Evolutionary conservation across 768 basidiomycete genomes (phyloP).

Genomic region (Serpula lacrymans): DNA sequence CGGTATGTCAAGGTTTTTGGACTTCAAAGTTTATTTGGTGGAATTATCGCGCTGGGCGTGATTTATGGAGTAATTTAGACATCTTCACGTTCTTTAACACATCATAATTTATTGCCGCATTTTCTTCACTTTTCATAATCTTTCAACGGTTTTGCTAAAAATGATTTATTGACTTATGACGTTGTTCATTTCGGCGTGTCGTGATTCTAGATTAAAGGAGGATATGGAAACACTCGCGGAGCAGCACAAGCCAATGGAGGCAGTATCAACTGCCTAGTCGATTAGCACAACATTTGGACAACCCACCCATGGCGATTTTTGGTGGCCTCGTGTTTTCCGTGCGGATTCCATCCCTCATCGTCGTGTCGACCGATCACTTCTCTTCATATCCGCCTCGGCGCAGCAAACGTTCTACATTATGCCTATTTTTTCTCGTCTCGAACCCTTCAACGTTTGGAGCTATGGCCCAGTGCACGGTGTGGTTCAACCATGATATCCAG

Average conservation of each 20-base stretch:
- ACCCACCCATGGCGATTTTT: constrained; percentile 6
- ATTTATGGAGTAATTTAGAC: constrained; percentile 51
- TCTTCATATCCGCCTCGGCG: constrained; percentile 16
- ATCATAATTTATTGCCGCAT: constrained; percentile 16
- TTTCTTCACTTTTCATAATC: constrained; percentile 10
- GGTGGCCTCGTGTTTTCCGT: constrained; percentile 34
- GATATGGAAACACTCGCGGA: constrained; percentile 52
- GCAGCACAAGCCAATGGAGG: constrained; percentile 34
- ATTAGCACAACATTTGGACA: constrained; percentile 4
- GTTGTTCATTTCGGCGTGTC: constrained; percentile 18
- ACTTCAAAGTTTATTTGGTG: constrained; percentile 53
- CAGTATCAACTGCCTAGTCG: constrained; percentile 18
- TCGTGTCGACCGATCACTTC: constrained; percentile 16
- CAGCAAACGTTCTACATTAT: too few species aligned
- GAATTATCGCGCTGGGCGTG: constrained; percentile 49
- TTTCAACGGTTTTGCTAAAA: constrained; percentile 13
- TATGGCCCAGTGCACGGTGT: too few species aligned
- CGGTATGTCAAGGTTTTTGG: constrained; percentile 70
- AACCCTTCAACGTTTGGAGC: too few species aligned
- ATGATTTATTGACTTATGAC: constrained; percentile 37
- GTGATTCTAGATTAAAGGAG: constrained; percentile 58
- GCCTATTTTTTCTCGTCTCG: too few species aligned
- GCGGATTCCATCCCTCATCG: constrained; percentile 21
- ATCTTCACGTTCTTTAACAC: constrained; percentile 12
- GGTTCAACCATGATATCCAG: too few species aligned